These are phyloP conservation scores for Eucalyptus virginea DNA, from an alignment of 345 rosid species.

Conservation along the genomic window DNA sequence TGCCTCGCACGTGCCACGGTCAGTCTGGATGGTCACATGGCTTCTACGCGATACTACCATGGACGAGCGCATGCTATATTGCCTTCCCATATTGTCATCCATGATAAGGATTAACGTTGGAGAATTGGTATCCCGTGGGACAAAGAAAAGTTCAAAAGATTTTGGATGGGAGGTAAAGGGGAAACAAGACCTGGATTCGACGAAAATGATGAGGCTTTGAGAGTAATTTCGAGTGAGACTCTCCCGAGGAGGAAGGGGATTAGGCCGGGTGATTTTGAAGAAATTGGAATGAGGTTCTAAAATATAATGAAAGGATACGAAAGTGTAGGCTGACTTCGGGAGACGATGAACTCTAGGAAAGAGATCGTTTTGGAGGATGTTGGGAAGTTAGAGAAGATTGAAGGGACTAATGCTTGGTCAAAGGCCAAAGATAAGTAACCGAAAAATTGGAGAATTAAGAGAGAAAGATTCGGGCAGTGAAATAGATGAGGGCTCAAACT, in stretches of 20 bases:
- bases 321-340: too few relatives aligned
- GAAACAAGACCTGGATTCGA: not conserved
- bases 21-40: too few relatives aligned
- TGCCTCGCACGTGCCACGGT: too few relatives aligned
- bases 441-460: not conserved
- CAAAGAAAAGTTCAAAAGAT: not conserved
- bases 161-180: not conserved
- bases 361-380: too few relatives aligned
- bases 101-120: not conserved
- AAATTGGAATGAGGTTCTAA: not conserved
- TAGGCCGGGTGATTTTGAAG: not conserved
- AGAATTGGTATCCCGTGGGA: not conserved
- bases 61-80: too few relatives aligned
- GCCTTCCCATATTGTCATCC: not conserved
- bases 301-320: too few relatives aligned
- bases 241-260: not conserved
- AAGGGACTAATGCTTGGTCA: not conserved
- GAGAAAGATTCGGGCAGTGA: not conserved
- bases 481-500: not conserved
- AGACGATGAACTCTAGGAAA: too few relatives aligned
- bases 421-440: not conserved
- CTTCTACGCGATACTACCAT: too few relatives aligned
- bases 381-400: not conserved
- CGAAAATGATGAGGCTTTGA: not conserved
- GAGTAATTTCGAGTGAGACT: not conserved